Evolutionary conservation across 192 early-diverging fungal genomes (phyloP).

Genomic region (Gamsiella multidivaricata): DNA sequence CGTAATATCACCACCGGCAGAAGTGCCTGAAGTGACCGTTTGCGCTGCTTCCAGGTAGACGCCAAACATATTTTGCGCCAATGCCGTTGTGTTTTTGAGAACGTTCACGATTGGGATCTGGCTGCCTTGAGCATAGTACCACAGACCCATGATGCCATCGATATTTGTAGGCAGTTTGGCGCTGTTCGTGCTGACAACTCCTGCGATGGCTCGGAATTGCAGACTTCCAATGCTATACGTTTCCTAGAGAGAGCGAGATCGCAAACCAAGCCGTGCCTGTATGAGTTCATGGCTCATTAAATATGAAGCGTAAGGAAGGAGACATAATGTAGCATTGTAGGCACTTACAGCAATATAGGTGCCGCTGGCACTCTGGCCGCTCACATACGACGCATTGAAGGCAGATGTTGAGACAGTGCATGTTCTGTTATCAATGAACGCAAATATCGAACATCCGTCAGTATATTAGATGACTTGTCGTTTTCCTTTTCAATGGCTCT

Average conservation of each 20-base stretch:
- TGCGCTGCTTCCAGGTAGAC: slow-evolving; percentile 11
- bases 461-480: not conserved
- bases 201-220: slow-evolving; percentile 5
- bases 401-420: not conserved
- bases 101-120: slow-evolving; percentile 33
- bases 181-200: slow-evolving; percentile 5
- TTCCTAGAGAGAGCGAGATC: too few relatives aligned
- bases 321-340: too few relatives aligned
- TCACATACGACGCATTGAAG: slow-evolving; percentile 20
- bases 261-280: too few relatives aligned
- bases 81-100: slow-evolving; percentile 6
- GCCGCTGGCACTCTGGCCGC: slow-evolving; percentile 6
- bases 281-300: too few relatives aligned
- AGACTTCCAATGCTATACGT: slow-evolving; percentile 26
- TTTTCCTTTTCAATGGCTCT: not conserved
- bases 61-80: slow-evolving; percentile 28
- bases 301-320: too few relatives aligned
- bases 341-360: slow-evolving; percentile 11
- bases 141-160: slow-evolving; percentile 48
- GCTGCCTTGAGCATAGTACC: slow-evolving; percentile 3
- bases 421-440: slow-evolving; percentile 3
- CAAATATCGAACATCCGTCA: not conserved
- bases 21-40: not conserved
- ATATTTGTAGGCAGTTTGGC: not conserved
- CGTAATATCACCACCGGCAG: slow-evolving; percentile 43